Evolutionary conservation across 768 basidiomycete genomes (phyloP).

Genomic region (Termitomyces sp.): DNA sequence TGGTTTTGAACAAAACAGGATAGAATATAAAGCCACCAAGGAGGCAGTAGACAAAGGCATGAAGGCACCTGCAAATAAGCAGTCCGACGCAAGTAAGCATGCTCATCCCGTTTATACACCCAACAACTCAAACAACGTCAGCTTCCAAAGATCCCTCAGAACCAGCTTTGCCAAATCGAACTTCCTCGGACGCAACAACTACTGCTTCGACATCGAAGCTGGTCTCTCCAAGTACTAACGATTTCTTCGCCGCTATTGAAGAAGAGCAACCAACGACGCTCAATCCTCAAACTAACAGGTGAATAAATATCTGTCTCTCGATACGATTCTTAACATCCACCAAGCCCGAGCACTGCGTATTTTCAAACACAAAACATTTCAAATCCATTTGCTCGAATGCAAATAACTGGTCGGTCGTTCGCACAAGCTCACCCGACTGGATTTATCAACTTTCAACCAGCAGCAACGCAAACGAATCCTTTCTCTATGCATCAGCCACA

Average conservation of each 20-base stretch:
- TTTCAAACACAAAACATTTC: constrained; percentile 53
- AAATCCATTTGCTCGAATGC: constrained; percentile 75
- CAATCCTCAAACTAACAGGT: constrained; percentile 59
- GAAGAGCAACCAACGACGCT: constrained; percentile 70
- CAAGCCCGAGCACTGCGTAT: constrained; percentile 42
- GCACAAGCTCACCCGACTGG: constrained; percentile 51
- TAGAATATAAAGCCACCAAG: constrained; percentile 87
- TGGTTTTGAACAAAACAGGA: constrained; percentile 91
- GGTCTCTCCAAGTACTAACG: constrained; percentile 31
- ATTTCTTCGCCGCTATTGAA: constrained; percentile 91
- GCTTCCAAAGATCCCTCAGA: neutral
- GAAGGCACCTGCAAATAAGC: constrained; percentile 18
- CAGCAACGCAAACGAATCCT: constrained; percentile 40
- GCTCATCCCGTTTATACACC: constrained; percentile 9
- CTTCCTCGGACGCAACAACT: constrained; percentile 10
- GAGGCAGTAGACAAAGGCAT: constrained; percentile 44
- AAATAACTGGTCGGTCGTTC: constrained; percentile 48
- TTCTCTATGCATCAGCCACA: constrained; percentile 36
- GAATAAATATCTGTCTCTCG: neutral
- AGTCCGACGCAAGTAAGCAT: constrained; percentile 21
- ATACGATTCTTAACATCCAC: neutral
- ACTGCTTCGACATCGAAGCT: constrained; percentile 9
- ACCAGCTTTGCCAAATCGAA: neutral
- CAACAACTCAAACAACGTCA: neutral
- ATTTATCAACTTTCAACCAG: constrained; percentile 45